Evolutionary conservation across 2,329 filamentous ascomycete species (phyloP).

Genomic region (Colletotrichum brevisporum): DNA sequence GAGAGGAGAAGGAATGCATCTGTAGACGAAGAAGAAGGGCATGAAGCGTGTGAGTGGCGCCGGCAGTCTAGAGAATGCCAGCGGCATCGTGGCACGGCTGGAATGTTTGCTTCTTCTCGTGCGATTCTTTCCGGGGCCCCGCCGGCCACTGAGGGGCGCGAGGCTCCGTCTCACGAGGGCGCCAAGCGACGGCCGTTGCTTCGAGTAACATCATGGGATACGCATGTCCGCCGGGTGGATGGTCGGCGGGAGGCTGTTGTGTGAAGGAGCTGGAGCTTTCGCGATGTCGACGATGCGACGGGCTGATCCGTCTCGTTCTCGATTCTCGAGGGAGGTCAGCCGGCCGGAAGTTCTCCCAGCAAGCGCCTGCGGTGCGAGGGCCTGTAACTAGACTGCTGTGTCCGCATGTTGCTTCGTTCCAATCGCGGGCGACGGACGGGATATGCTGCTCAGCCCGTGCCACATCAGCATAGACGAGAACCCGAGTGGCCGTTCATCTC

Average conservation of each 20-base stretch:
- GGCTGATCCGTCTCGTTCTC: background rate
- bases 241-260: conserved; percentile 6
- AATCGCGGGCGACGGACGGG: background rate
- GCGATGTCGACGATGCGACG: background rate
- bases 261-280: conserved; percentile 22
- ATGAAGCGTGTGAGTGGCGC: background rate
- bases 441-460: conserved; percentile 2
- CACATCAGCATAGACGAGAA: conserved; percentile 6
- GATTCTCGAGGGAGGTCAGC: background rate
- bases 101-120: conserved; percentile 37
- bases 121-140: conserved; percentile 9
- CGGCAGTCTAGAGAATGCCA: background rate
- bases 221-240: background rate
- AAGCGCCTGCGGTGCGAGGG: conserved; percentile 33
- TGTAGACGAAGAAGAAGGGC: conserved; percentile 9
- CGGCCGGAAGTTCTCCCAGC: background rate
- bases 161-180: conserved; percentile 26
- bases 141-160: conserved; percentile 10
- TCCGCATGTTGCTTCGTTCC: conserved; percentile 10
- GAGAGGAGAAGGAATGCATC: too few relatives aligned
- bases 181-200: conserved; percentile 25
- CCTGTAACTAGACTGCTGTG: conserved; percentile 4
- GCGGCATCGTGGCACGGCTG: conserved; percentile 28
- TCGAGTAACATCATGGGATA: conserved; percentile 32
- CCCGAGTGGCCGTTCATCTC: conserved; percentile 2